phyloP scores from a whole-genome alignment of 2,329 filamentous ascomycete species.

The Aspergillus viridinutans region DNA sequence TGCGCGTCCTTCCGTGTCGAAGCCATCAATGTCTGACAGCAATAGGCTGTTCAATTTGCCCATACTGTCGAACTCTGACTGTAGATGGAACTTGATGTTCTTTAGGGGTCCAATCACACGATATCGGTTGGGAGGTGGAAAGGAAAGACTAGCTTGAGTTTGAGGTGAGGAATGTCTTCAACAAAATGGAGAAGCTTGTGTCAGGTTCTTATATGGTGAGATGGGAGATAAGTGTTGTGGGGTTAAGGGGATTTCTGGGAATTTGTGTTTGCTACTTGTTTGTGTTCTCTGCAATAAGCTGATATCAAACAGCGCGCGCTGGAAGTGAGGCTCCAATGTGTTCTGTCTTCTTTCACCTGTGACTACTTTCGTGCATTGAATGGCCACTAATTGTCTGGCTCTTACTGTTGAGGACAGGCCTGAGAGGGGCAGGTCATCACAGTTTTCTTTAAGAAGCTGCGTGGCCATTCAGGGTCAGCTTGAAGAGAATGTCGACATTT shows the following conservation, averaged over 20 bases:
- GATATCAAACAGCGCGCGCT: no score
- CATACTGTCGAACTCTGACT: neutral
- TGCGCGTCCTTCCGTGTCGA: slow-evolving; percentile 18
- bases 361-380: no score
- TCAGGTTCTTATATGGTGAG: neutral
- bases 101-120: neutral
- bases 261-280: neutral
- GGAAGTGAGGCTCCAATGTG: no score
- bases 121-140: neutral
- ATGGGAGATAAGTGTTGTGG: neutral
- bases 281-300: no score
- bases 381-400: no score
- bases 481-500: no score
- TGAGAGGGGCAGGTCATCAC: no score
- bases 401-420: no score
- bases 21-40: slow-evolving; percentile 17
- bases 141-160: neutral
- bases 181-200: neutral
- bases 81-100: neutral
- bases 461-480: no score
- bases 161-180: neutral
- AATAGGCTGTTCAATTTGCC: neutral
- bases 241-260: neutral
- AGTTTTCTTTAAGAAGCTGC: no score
- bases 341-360: no score